Evolutionary conservation across 495 filamentous ascomycete species (phyloP), one percentile per base, ranked within the genome.

Genomic region (Saxispiralis lemnorum): DNA sequence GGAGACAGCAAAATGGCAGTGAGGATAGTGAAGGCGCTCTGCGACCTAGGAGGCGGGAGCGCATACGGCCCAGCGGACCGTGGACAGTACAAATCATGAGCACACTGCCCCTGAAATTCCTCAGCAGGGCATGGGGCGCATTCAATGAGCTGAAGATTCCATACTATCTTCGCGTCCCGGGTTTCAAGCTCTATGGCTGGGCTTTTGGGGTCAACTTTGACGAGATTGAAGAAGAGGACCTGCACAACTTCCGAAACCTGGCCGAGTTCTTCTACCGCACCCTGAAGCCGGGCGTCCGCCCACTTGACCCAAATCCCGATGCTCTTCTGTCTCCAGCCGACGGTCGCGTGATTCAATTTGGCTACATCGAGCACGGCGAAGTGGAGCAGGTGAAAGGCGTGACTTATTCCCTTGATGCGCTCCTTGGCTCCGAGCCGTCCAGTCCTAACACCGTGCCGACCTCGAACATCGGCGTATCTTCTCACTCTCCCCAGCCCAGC

Each of bases 381-480:
- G 87, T 99, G n/a, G 89, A 96, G 60, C 89, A 96, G 59, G 88
- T 96, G 32, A 99, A 99, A 60, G 89, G 89, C 36, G 88, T 96
- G 70, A 96, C 86, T 2, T 99, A 99, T 60, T 89, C 81, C 46
- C 69, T 99, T 37, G 89, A 96, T 57, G 85, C 88, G 0, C 69
- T 99, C 1, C 66, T 99, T 3, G 89, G 89, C 31, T 73, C 34
- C n/a, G 38, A 48, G 39, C 45, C 50, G 75, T 38, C 71, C 64
- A 38, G 17, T 30, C 38, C 7, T n/a, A 45, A 10, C 38, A 41
- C 38, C 38, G 28, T 2, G 6, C 28, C 36, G 10, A 38, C 43
- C 14, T 51, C 51, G 13, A 58, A 58, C 31, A 46, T 51, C 34
- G 38, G 50, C 16, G 12, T 31, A 1, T 44, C 44, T 15, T 28